Evolutionary conservation across 352 stramenopile genomes (phyloP), one percentile per base, ranked within the genome.

Genomic region (Globisporangium mamillatum): DNA sequence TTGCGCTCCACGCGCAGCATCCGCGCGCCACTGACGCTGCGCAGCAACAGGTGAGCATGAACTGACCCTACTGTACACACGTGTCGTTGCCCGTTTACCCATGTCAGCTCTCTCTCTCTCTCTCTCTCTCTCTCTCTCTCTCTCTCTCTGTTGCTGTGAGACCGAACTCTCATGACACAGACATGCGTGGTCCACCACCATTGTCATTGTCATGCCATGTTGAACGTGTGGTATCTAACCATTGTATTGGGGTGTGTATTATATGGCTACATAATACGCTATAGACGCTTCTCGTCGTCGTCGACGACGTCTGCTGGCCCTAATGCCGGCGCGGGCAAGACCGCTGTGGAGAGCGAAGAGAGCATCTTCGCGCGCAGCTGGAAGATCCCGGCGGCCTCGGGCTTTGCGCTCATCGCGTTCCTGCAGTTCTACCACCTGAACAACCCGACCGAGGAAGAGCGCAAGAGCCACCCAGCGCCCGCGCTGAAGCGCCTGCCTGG

Each of bases 401-500:
- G 86, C 63, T 92, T 94, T 32, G 75, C 81, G 59, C 72, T 91
- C 71, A 88, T 94, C 29, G 86, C 81, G 12, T 80, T 88, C 38
- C 61, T 92, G 64, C 86, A 94, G 67, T 89, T 79, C 69, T 71
- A 90, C 29, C 82, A 91, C 46, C 65, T 93, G 8, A 91, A 82
- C 71, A 76, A 84, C 70, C 76, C 80, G 64, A 87, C 75, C 25
- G 80, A 90, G 4, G 77, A 87, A n/a, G 77, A 89, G 68, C 79
- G 82, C 67, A 89, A 90, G 72, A 74, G 68, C 36, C 77, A 89
- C 56, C 81, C 77, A 2, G 85, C 82, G 22, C 70, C 66, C 16
- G 82, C 78, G 20, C 63, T 91, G 34, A 63, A 64, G 22, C 77
- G 84, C 34, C 72, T 93, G 27, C 80, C 82, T 4, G 78, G 79